Conservation (phyloP, 1,139 yeast genomes). For the Zygoascus sp. region DNA sequence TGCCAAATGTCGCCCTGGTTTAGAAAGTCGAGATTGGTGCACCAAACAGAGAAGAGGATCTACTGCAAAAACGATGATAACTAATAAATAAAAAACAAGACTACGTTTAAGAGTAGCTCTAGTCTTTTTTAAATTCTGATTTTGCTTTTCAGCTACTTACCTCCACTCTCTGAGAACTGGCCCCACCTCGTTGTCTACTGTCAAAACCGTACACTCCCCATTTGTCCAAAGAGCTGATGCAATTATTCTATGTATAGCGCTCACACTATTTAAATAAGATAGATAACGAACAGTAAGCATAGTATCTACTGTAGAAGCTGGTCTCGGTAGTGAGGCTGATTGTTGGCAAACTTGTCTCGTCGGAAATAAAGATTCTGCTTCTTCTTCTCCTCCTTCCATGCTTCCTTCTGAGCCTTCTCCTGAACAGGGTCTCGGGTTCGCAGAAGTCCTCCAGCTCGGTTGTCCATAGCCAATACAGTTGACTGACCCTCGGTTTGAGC, state of each 20-base stretch:
- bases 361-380: slow-evolving; percentile 68
- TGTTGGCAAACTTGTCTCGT: slow-evolving; percentile 75
- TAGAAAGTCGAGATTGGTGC: too few relatives aligned
- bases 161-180: too few relatives aligned
- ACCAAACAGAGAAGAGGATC: too few relatives aligned
- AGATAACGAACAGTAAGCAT: neutral
- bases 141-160: too few relatives aligned
- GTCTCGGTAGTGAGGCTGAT: slow-evolving; percentile 90
- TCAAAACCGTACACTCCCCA: too few relatives aligned
- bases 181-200: too few relatives aligned
- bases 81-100: too few relatives aligned
- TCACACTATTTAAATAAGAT: neutral
- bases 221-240: neutral
- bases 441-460: slow-evolving; percentile 55
- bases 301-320: slow-evolving; percentile 66
- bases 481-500: slow-evolving; percentile 80
- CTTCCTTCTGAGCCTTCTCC: slow-evolving; percentile 62
- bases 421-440: slow-evolving; percentile 41
- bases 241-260: neutral
- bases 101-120: too few relatives aligned
- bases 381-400: slow-evolving; percentile 68
- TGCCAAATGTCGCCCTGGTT: too few relatives aligned
- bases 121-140: too few relatives aligned
- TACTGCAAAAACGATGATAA: too few relatives aligned
- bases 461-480: slow-evolving; percentile 88